A percentile compares a stretch with the other conserved stretches of the same genome.
Conservation (phyloP, 2,329 filamentous ascomycete species). For the Aspergillus ibericus region DNA sequence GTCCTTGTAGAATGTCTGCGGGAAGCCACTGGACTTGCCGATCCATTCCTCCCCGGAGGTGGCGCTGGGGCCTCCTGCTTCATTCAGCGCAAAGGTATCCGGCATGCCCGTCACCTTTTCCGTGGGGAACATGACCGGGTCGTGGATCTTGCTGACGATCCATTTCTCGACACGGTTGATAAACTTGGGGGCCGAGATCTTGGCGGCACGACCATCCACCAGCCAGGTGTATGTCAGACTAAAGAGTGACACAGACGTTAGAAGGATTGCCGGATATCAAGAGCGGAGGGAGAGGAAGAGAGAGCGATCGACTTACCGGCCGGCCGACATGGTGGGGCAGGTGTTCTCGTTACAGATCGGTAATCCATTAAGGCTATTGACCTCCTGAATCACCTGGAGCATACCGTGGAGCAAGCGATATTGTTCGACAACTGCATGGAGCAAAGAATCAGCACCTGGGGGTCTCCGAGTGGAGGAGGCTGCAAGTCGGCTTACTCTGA, state of each 20-base stretch:
- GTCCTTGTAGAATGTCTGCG: constrained; percentile 81
- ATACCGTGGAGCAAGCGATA: constrained; percentile 87
- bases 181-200: constrained; percentile 89
- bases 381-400: constrained; percentile 82
- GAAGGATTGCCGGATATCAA: background rate
- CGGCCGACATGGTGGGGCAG: constrained; percentile 92
- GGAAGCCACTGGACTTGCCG: constrained; percentile 90
- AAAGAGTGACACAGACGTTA: constrained; percentile 18
- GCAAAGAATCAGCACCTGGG: background rate
- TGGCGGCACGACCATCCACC: constrained; percentile 82
- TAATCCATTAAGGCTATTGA: constrained; percentile 70
- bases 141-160: constrained; percentile 94
- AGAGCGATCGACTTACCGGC: constrained; percentile 64
- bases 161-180: constrained; percentile 95
- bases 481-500: constrained; percentile 64
- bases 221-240: constrained; percentile 97
- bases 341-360: constrained; percentile 80
- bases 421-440: constrained; percentile 76
- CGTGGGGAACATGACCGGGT: constrained; percentile 85
- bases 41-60: constrained; percentile 72
- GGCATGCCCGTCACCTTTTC: constrained; percentile 67
- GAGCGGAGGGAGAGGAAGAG: background rate
- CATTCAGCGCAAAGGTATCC: constrained; percentile 55
- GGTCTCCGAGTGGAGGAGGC: background rate
- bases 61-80: constrained; percentile 51